Conservation (phyloP, 257 asterid genomes). For the Solanum arcanum region DNA sequence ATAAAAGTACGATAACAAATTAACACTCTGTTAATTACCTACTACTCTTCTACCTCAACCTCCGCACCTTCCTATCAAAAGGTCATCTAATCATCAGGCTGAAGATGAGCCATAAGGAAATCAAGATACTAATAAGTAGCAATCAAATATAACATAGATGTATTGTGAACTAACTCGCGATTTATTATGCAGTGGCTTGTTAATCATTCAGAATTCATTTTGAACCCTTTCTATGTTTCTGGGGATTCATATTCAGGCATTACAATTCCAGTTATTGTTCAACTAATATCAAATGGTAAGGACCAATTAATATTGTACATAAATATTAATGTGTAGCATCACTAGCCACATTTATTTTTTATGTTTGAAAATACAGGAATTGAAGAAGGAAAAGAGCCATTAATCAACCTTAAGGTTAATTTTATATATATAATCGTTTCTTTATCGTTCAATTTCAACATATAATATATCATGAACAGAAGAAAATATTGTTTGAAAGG, state of each 20-base stretch:
- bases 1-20: too few relatives aligned
- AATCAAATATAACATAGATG: not conserved
- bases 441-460: not conserved
- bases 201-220: slow-evolving; percentile 13
- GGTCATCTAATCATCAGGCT: not conserved
- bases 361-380: slow-evolving; percentile 11
- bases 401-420: slow-evolving; percentile 22
- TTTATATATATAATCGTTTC: not conserved
- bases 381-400: slow-evolving; percentile 21
- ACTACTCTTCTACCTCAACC: not conserved
- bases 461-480: not conserved
- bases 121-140: too few relatives aligned
- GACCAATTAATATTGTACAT: not conserved
- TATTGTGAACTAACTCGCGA: not conserved
- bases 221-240: slow-evolving; percentile 13
- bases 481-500: slow-evolving; percentile 3
- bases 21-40: not conserved
- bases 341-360: not conserved
- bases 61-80: not conserved
- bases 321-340: not conserved
- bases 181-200: slow-evolving; percentile 25
- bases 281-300: slow-evolving; percentile 16
- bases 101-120: not conserved
- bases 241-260: slow-evolving; percentile 37
- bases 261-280: slow-evolving; percentile 16